Percentiles rank a stretch among this genome's conserved stretches.
These are phyloP conservation scores for Akanthomyces muscarius DNA, from an alignment of 2,329 filamentous ascomycete genomes.

Conservation along the genomic window DNA sequence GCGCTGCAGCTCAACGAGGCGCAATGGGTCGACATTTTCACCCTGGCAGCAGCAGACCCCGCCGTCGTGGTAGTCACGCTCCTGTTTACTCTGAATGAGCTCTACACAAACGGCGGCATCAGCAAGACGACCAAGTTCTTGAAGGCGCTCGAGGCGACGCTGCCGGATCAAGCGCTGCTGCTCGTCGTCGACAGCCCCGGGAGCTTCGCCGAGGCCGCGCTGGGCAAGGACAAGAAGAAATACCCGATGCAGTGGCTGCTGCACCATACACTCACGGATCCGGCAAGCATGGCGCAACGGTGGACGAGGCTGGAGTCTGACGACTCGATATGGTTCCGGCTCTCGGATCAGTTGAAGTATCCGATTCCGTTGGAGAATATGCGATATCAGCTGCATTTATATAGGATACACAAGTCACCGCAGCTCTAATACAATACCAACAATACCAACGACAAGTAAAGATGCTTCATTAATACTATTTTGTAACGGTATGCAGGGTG, in stretches of 20 bases:
- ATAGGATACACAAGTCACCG: slow-evolving; percentile 38
- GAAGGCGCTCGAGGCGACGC: slow-evolving; percentile 57
- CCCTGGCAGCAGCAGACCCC: not conserved
- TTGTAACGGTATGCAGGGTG: slow-evolving; percentile 13
- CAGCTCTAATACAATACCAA: not conserved
- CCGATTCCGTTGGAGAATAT: slow-evolving; percentile 88
- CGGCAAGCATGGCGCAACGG: slow-evolving; percentile 32
- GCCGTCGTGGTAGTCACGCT: slow-evolving; percentile 64
- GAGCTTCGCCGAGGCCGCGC: slow-evolving; percentile 77
- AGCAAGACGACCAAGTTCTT: slow-evolving; percentile 74
- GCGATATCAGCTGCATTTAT: slow-evolving; percentile 90
- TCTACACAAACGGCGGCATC: slow-evolving; percentile 74
- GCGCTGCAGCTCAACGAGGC: slow-evolving; percentile 39
- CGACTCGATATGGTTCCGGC: slow-evolving; percentile 81
- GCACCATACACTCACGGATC: slow-evolving; percentile 68
- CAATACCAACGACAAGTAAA: slow-evolving; percentile 8
- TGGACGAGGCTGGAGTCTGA: slow-evolving; percentile 76
- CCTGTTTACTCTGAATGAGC: slow-evolving; percentile 93
- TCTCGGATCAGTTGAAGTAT: slow-evolving; percentile 65
- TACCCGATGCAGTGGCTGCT: slow-evolving; percentile 96
- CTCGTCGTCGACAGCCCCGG: slow-evolving; percentile 91
- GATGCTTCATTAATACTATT: slow-evolving; percentile 6
- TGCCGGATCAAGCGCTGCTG: slow-evolving; percentile 60
- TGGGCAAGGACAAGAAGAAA: slow-evolving; percentile 59
- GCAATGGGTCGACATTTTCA: slow-evolving; percentile 29